Base-by-base conservation (phyloP, 1,284 basidiomycete genomes). In the Singerocomus rubriflavus region DNA sequence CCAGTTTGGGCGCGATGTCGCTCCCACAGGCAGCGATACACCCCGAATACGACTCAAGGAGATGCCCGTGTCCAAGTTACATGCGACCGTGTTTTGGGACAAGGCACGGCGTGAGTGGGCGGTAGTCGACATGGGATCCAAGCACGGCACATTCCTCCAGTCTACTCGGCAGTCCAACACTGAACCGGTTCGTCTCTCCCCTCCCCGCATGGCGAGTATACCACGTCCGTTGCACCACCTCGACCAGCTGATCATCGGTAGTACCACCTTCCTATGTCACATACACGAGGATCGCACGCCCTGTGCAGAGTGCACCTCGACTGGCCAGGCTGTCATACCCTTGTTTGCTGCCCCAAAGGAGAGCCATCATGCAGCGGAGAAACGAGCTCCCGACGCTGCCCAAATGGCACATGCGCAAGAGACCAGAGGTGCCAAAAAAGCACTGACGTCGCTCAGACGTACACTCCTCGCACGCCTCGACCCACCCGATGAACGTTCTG, bases 101-200 rank as follows among this genome's bases (percentile, higher is more conserved):
- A 68, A 71, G 29, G 66, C 67, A 16, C 72, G 76, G 50, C 62
- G 65, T 12, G 76, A 80, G 53, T 90, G 86, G 87, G 75, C 78
- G 8, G 70, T 86, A 34, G 88, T 91, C 11, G 88, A 91, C 61
- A 86, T 88, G 85, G 88, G 88, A 21, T 88, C 85, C 36, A 84
- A 82, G 64, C 88, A 91, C 59, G 88, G 88, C 9, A 89, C 88
- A 2, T 88, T 83, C 63, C 53, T 87, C 21, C 69, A 68, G 48
- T 57, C 72, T 46, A 65, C 44, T 57, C 64, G 31, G 31, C 51
- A 51, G 8, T 48, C 54, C 11, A 55, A 48, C 27, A 26, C 32
- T 21, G 53, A 56, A 25, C 54, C 56, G n/a, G 43, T 51, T 40
- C 78, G 88, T 42, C 70, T 91, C 44, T 88, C 87, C 32, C 74